phyloP scores from a whole-genome alignment of 768 basidiomycete genomes.

The Suillus tomentosus region DNA sequence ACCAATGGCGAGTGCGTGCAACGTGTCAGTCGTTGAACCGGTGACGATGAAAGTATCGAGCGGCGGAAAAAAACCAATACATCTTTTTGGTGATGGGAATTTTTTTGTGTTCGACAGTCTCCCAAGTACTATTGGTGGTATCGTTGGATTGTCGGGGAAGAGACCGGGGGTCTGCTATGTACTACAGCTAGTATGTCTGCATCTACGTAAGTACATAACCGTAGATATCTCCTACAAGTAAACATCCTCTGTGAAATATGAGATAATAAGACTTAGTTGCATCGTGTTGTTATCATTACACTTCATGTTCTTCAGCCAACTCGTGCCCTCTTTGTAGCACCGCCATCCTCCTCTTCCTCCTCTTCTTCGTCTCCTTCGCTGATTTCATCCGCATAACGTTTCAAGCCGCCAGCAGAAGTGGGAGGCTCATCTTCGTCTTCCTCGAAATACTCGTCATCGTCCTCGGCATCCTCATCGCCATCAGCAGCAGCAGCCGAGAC shows the following conservation, averaged over 20 bases:
- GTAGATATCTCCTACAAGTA: not conserved
- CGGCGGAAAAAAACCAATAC: no score
- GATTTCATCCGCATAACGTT: conserved; percentile 29
- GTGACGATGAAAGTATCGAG: no score
- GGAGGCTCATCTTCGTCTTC: conserved; percentile 19
- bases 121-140: no score
- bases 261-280: conserved; percentile 1
- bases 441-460: conserved; percentile 24
- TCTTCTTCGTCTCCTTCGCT: conserved; percentile 11
- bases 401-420: conserved; percentile 20
- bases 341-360: conserved; percentile 21
- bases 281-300: not conserved
- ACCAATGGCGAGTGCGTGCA: no score
- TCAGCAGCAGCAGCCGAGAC: not conserved
- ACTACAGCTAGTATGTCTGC: not conserved
- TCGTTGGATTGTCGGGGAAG: not conserved
- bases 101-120: no score
- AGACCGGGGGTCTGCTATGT: not conserved
- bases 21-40: no score
- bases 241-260: not conserved
- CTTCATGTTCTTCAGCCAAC: conserved; percentile 15
- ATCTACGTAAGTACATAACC: not conserved
- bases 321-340: conserved; percentile 26
- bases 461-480: conserved; percentile 19
- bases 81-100: no score